These are phyloP conservation scores for Whalleya microplaca DNA, from an alignment of 2,329 filamentous ascomycete genomes.

Conservation along the genomic window DNA sequence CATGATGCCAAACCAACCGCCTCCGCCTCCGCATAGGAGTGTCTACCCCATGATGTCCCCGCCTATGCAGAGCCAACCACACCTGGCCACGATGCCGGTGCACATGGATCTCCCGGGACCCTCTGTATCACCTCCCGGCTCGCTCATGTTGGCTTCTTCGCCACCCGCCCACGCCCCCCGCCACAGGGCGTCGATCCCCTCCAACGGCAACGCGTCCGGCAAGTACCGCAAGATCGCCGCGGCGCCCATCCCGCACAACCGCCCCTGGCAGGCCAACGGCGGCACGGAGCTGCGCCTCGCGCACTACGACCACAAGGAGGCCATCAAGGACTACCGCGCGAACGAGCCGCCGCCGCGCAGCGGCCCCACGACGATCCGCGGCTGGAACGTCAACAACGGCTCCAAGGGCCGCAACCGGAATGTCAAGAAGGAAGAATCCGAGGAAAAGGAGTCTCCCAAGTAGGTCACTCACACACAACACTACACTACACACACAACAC, in stretches of 20 bases:
- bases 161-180: constrained; percentile 35
- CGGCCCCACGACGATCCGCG: constrained; percentile 59
- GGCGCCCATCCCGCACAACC: constrained; percentile 57
- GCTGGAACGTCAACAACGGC: constrained; percentile 56
- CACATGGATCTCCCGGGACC: constrained; percentile 29
- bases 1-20: constrained; percentile 26
- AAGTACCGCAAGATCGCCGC: constrained; percentile 64
- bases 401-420: constrained; percentile 37
- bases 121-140: constrained; percentile 32
- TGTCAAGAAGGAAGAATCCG: constrained; percentile 35
- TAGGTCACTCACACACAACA: too few species aligned
- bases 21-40: constrained; percentile 20
- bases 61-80: constrained; percentile 28
- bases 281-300: constrained; percentile 60
- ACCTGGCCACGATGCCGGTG: constrained; percentile 31
- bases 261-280: constrained; percentile 49
- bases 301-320: constrained; percentile 56
- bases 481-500: too few species aligned
- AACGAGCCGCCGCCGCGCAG: constrained; percentile 59
- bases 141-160: constrained; percentile 30
- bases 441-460: constrained; percentile 39
- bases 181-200: constrained; percentile 38
- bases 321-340: constrained; percentile 61
- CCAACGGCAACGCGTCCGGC: constrained; percentile 33
- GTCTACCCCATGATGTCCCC: constrained; percentile 33